phyloP scores from a whole-genome alignment of 2,329 filamentous ascomycete genomes.

The Microdochium paspali region DNA sequence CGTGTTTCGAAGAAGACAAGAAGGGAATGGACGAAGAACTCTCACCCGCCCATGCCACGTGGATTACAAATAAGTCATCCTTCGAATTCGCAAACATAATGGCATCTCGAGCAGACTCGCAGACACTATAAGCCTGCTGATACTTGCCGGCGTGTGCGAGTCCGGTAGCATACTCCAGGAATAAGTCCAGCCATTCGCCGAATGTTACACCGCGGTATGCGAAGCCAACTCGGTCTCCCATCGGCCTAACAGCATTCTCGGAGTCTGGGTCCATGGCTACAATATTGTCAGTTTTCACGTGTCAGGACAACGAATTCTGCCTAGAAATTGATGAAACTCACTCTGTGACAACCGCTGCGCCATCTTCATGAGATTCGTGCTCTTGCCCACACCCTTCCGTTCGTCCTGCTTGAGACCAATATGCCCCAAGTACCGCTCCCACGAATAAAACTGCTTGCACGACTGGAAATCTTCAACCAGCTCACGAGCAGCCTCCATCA shows the following conservation, averaged over 20 bases:
- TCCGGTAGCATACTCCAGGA: constrained; percentile 76
- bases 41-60: constrained; percentile 68
- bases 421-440: constrained; percentile 55
- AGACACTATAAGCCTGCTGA: constrained; percentile 68
- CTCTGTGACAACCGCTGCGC: constrained; percentile 45
- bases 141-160: constrained; percentile 59
- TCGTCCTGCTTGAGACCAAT: constrained; percentile 33
- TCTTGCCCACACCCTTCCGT: constrained; percentile 17
- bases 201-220: constrained; percentile 66
- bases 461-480: constrained; percentile 56
- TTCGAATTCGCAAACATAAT: constrained; percentile 71
- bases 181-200: constrained; percentile 78
- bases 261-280: constrained; percentile 23
- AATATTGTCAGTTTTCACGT: constrained; percentile 4
- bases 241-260: constrained; percentile 16
- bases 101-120: constrained; percentile 69
- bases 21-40: background rate
- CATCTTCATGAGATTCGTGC: constrained; percentile 41
- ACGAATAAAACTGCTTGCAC: constrained; percentile 54
- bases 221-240: constrained; percentile 16
- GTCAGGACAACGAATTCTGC: background rate
- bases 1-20: background rate
- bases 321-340: constrained; percentile 24
- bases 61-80: constrained; percentile 60
- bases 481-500: constrained; percentile 50